Evolutionary conservation across 768 basidiomycete species (phyloP).

Genomic region (Panaeolus cyanescens): DNA sequence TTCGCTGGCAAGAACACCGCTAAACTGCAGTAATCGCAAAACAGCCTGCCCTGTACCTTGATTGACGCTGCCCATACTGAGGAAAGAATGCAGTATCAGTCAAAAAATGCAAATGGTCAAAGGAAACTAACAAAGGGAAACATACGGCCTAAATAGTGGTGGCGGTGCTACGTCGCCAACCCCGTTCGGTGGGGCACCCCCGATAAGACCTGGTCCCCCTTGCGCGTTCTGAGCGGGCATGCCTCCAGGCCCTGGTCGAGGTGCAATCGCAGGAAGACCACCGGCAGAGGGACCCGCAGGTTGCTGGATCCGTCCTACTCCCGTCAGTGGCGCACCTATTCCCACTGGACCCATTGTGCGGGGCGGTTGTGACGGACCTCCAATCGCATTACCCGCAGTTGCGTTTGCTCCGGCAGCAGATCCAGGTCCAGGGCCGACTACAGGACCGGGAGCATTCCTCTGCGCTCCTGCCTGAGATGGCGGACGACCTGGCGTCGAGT

Average conservation of each 20-base stretch:
- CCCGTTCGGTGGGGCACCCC: background rate
- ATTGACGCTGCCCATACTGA: background rate
- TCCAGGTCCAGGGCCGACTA: background rate
- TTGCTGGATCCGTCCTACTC: constrained; percentile 27
- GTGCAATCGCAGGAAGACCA: background rate
- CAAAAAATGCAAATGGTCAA: constrained; percentile 6
- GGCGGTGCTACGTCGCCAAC: constrained; percentile 3
- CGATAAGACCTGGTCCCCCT: background rate
- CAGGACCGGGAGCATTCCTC: background rate
- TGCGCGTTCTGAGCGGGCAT: background rate
- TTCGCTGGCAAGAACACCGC: constrained; percentile 61
- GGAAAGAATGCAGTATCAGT: background rate
- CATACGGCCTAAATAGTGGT: constrained; percentile 8
- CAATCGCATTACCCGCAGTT: background rate
- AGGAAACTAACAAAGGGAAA: background rate
- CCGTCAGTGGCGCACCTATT: constrained; percentile 21
- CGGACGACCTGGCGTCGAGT: constrained; percentile 42
- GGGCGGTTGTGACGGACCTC: constrained; percentile 27
- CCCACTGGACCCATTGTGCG: constrained; percentile 7
- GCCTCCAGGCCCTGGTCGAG: constrained; percentile 6
- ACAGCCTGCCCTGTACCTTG: constrained; percentile 63
- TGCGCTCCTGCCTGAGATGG: constrained; percentile 47
- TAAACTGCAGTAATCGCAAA: constrained; percentile 68
- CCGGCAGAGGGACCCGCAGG: constrained; percentile 8
- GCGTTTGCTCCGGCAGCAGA: background rate